Evolutionary conservation across 1,284 basidiomycete genomes (phyloP), one percentile per base, ranked within the genome.

Genomic region (Paramarasmius palmivorus): DNA sequence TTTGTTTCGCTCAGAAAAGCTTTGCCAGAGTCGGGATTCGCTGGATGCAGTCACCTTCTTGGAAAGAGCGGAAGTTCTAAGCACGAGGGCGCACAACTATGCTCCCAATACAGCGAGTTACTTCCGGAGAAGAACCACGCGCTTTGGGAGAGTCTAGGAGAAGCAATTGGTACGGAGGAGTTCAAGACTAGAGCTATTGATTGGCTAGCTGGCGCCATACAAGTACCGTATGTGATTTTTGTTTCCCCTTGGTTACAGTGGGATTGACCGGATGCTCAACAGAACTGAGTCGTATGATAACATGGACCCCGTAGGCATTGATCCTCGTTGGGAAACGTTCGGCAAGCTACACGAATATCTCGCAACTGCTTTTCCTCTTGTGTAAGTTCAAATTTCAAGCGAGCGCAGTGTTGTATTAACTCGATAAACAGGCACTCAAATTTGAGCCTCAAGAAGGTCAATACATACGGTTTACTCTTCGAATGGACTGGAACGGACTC

Each of bases 401-500:
- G 25, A 2, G 19, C 36, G 9, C 39, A 12, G 5, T 14, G 46
- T 17, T 15, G 20, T 39, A 34, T 46, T 52, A n/a, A 45, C n/a
- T 25, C 34, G 35, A 22, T 15, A 29, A 39, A 10, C 46, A 76
- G 76, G 8, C 73, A 79, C 56, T 47, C 67, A 42, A 63, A 63
- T 22, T 61, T 81, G 37, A 68, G 65, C 7, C 66, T 76, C 17
- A 73, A 71, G 12, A 73, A 72, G 48, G 71, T 85, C 51, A 72
- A 72, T 48, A 75, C 76, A 0, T 81, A 81, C 59, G 81, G 77
- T 1, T 71, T 86, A 12, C 64, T 84, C 1, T 84, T 74, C 63
- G 77, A 81, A 44, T 83, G 82, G 78, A 61, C 72, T 37, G 85
- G 85, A 20, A 71, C 73, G 0, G 71, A 84, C 55, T 47, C 67